Percentiles rank a stretch among this genome's conserved stretches.
phyloP scores from a whole-genome alignment of 257 asterid genomes.

The Coffea eugenioides region DNA sequence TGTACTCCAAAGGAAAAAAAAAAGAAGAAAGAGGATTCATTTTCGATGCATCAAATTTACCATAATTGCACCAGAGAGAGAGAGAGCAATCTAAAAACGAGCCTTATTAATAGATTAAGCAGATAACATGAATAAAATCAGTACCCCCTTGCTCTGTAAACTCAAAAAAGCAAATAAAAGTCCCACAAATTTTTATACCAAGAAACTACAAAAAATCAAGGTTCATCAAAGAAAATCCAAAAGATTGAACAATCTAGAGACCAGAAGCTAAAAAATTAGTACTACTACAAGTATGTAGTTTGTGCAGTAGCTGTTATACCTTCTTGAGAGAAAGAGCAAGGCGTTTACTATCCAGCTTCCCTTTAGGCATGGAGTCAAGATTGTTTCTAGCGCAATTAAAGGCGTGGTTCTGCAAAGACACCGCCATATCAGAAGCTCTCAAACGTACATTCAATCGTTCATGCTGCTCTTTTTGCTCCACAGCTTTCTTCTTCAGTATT shows the following conservation, averaged over 20 bases:
- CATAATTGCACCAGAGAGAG: neutral
- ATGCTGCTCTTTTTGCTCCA: slow-evolving; percentile 41
- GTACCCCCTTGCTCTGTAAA: neutral
- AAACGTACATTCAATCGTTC: slow-evolving; percentile 50
- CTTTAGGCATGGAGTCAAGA: slow-evolving; percentile 55
- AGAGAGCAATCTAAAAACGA: neutral
- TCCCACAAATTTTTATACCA: neutral
- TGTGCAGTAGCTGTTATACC: slow-evolving; percentile 30
- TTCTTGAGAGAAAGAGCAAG: slow-evolving; percentile 81
- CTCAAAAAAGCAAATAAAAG: neutral
- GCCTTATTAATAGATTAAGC: neutral
- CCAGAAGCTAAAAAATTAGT: neutral
- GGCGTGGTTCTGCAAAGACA: slow-evolving; percentile 67
- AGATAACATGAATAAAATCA: neutral
- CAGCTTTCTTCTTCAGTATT: slow-evolving; percentile 55
- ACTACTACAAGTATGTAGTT: neutral
- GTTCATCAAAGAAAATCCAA: neutral
- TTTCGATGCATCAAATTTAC: too few relatives aligned
- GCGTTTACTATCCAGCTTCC: slow-evolving; percentile 69
- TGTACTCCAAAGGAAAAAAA: too few relatives aligned
- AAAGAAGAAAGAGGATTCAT: too few relatives aligned
- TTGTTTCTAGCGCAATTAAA: slow-evolving; percentile 46
- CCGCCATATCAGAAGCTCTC: slow-evolving; percentile 81
- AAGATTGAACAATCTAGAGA: neutral
- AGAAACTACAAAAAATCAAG: neutral